Conservation (phyloP, 805 yeast species). For the Geotrichum ghanense region DNA sequence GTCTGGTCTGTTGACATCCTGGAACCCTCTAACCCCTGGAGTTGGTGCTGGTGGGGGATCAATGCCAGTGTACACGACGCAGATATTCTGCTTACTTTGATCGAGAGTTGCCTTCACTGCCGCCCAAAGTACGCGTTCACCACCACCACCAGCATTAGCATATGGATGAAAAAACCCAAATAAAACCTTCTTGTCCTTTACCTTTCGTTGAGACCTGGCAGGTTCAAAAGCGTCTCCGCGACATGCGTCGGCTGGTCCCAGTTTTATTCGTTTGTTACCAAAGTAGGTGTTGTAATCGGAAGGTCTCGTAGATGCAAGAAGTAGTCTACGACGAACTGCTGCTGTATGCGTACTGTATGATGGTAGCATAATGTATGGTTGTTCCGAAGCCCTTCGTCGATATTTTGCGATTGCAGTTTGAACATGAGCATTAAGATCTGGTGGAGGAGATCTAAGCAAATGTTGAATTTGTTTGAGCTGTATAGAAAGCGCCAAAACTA, state of each 20-base stretch:
- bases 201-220: constrained; percentile 4
- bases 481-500: not conserved
- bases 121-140: constrained; percentile 93
- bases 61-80: constrained; percentile 58
- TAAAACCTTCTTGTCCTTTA: constrained; percentile 30
- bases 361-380: constrained; percentile 9
- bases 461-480: not conserved
- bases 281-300: constrained; percentile 18
- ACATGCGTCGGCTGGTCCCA: constrained; percentile 1
- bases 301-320: constrained; percentile 24
- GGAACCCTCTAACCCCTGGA: constrained; percentile 30
- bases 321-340: constrained; percentile 29
- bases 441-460: constrained; percentile 10
- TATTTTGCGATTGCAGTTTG: not conserved
- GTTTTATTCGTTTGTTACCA: not conserved
- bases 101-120: constrained; percentile 65
- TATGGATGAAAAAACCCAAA: constrained; percentile 93
- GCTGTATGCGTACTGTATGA: constrained; percentile 19
- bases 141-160: constrained; percentile 96
- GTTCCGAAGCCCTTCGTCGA: not conserved
- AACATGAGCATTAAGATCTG: not conserved
- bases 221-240: not conserved
- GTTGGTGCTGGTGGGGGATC: constrained; percentile 29
- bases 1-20: not conserved
- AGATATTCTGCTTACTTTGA: constrained; percentile 38